These are phyloP conservation scores for Castanea sativa DNA, from an alignment of 306 rosid species.

Conservation along the genomic window DNA sequence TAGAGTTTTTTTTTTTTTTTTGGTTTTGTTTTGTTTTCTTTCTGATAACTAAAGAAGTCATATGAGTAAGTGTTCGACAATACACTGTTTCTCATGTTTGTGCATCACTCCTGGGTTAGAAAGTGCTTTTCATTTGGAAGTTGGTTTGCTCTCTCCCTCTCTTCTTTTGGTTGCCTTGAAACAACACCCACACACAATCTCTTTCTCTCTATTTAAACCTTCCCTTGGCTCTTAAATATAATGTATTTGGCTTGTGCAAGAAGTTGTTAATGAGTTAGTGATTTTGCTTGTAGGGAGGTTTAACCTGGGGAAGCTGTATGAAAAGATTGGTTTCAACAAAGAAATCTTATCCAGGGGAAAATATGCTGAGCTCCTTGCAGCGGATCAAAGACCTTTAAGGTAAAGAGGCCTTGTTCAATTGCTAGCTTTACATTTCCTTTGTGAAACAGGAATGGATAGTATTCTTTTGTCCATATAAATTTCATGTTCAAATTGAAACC, in stretches of 20 bases:
- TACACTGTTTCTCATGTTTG: neutral
- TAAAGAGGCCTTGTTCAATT: constrained; percentile 20
- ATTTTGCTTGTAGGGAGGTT: constrained; percentile 59
- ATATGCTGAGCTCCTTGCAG: constrained; percentile 86
- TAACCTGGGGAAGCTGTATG: constrained; percentile 83
- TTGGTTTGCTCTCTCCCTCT: neutral
- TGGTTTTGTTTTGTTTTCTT: no score
- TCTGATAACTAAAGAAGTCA: no score
- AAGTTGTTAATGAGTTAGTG: constrained; percentile 16
- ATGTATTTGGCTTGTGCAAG: constrained; percentile 10
- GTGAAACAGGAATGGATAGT: constrained; percentile 11
- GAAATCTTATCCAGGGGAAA: constrained; percentile 90
- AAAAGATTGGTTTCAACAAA: constrained; percentile 95
- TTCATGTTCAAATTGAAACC: neutral
- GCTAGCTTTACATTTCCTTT: constrained; percentile 12
- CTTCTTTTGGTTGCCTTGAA: neutral
- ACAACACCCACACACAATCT: no score
- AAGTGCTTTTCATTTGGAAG: neutral
- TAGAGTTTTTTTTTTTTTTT: no score
- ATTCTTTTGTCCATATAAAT: neutral
- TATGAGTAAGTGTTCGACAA: neutral
- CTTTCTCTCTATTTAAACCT: neutral
- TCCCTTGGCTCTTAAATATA: neutral
- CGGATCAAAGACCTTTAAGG: constrained; percentile 92
- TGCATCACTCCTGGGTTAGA: neutral